Evolutionary conservation across 345 rosid species (phyloP).

Genomic region (Camelina hispida): DNA sequence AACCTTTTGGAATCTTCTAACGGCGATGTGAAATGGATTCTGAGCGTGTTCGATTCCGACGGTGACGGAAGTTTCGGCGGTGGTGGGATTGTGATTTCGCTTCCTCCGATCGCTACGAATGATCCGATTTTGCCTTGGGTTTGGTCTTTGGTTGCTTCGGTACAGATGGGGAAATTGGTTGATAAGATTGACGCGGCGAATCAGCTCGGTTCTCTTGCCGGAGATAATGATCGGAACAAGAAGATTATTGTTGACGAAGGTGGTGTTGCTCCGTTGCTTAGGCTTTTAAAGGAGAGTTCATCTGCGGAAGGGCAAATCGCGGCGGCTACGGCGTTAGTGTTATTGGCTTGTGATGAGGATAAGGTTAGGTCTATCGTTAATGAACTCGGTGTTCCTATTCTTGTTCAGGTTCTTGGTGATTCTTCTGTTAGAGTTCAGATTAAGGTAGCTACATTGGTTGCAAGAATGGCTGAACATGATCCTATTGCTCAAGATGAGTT

Average conservation of each 20-base stretch:
- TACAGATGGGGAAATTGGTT: constrained; percentile 56
- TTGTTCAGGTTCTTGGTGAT: constrained; percentile 70
- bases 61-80: constrained; percentile 51
- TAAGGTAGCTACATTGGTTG: constrained; percentile 64
- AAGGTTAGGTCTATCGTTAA: constrained; percentile 63
- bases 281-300: constrained; percentile 64
- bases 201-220: constrained; percentile 66
- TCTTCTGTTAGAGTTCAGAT: constrained; percentile 74
- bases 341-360: constrained; percentile 64
- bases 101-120: constrained; percentile 88
- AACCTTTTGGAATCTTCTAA: constrained; percentile 74
- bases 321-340: constrained; percentile 51
- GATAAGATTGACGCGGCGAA: constrained; percentile 84
- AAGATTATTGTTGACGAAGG: constrained; percentile 89
- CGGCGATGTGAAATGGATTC: constrained; percentile 86
- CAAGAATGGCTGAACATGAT: constrained; percentile 78
- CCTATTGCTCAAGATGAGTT: constrained; percentile 76
- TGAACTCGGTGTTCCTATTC: constrained; percentile 64
- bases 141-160: constrained; percentile 74
- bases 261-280: constrained; percentile 70
- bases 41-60: constrained; percentile 59
- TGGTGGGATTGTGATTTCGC: constrained; percentile 66
- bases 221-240: constrained; percentile 83
- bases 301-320: constrained; percentile 78
- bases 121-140: constrained; percentile 94